These are phyloP conservation scores for Coemansia sp. DNA, from an alignment of 192 early-diverging fungal genomes.

Conservation along the genomic window DNA sequence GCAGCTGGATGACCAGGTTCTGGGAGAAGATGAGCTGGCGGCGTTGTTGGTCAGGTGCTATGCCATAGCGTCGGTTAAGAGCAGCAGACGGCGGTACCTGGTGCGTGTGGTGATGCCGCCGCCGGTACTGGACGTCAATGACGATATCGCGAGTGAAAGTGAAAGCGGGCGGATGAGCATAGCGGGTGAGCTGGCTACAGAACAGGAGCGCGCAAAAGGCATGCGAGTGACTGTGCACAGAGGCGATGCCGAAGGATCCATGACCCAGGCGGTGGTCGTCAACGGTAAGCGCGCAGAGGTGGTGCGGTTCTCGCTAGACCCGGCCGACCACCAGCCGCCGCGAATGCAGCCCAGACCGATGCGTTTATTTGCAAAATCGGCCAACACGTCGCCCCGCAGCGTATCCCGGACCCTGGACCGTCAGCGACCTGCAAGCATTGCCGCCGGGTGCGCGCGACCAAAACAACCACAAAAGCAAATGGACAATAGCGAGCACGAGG, in stretches of 20 bases:
- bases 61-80: constrained; percentile 26
- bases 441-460: no score
- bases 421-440: no score
- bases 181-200: not conserved
- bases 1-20: not conserved
- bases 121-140: not conserved
- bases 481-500: not conserved
- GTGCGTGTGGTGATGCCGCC: constrained; percentile 49
- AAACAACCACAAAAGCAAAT: not conserved
- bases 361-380: not conserved
- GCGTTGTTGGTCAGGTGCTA: constrained; percentile 47
- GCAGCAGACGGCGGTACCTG: constrained; percentile 22
- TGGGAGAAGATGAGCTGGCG: constrained; percentile 3
- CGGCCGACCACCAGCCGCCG: not conserved
- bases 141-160: not conserved
- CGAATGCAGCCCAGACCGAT: not conserved
- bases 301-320: constrained; percentile 33
- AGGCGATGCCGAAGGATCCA: not conserved
- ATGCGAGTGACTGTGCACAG: constrained; percentile 33
- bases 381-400: no score
- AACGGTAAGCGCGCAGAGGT: constrained; percentile 26
- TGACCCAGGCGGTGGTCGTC: constrained; percentile 14
- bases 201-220: constrained; percentile 16
- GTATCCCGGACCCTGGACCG: no score
- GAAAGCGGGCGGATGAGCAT: not conserved